Evolutionary conservation across 257 asterid genomes (phyloP).

Genomic region (Solanum etuberosum): DNA sequence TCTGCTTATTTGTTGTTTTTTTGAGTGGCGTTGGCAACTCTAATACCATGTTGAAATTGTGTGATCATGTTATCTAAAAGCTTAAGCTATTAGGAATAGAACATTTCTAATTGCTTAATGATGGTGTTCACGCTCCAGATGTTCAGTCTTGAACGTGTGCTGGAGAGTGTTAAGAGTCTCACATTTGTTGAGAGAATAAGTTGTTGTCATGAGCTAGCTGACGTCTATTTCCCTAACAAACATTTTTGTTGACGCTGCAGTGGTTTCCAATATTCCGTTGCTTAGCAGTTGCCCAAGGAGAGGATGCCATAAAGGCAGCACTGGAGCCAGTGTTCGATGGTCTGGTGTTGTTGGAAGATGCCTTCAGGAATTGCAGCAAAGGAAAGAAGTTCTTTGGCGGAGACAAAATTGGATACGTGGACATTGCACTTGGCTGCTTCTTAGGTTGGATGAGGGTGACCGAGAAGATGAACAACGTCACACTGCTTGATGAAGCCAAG

Average conservation of each 20-base stretch:
- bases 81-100: background rate
- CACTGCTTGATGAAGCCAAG: constrained; percentile 29
- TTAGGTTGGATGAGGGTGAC: constrained; percentile 33
- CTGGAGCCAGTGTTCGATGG: constrained; percentile 21
- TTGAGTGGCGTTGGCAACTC: background rate
- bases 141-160: background rate
- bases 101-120: background rate
- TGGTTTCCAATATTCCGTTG: constrained; percentile 39
- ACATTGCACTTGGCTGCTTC: constrained; percentile 44
- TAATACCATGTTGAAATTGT: background rate
- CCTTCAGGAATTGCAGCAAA: constrained; percentile 34
- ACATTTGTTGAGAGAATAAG: background rate
- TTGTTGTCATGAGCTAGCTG: background rate
- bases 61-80: background rate
- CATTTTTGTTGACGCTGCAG: constrained; percentile 11
- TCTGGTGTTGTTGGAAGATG: constrained; percentile 33
- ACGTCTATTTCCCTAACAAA: background rate
- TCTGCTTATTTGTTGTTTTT: no score
- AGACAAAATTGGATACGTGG: constrained; percentile 44
- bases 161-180: background rate
- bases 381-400: constrained; percentile 43
- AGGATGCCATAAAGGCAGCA: constrained; percentile 22
- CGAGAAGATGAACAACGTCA: constrained; percentile 15
- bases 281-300: constrained; percentile 19
- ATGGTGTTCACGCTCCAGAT: background rate